These are phyloP conservation scores for Desmodesmus armatus DNA, from an alignment of 139 green algal species.

Conservation along the genomic window DNA sequence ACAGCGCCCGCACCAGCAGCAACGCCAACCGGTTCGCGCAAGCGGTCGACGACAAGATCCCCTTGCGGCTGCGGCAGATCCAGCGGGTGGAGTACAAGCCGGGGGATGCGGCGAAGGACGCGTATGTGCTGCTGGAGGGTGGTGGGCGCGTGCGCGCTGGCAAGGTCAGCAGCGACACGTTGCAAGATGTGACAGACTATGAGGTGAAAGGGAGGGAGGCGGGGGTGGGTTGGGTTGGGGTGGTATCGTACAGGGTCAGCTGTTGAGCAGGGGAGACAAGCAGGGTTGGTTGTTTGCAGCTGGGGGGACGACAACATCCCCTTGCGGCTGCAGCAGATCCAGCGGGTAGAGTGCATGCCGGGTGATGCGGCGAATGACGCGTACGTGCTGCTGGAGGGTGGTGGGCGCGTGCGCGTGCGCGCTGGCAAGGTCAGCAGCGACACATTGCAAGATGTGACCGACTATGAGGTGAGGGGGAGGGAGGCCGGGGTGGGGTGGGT, in stretches of 20 bases:
- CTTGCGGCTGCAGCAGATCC: slow-evolving; percentile 6
- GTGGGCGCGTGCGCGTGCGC: not conserved
- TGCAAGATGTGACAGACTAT: not conserved
- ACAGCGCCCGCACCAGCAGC: slow-evolving; percentile 1
- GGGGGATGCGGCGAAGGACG: not conserved
- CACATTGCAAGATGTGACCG: not conserved
- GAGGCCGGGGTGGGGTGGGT: too few relatives aligned
- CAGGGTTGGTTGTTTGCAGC: not conserved
- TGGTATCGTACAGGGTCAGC: too few relatives aligned
- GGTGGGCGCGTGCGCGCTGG: slow-evolving; percentile 2
- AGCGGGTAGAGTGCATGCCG: not conserved
- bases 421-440: not conserved
- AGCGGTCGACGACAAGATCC: too few relatives aligned
- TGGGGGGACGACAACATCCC: too few relatives aligned
- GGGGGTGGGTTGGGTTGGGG: too few relatives aligned
- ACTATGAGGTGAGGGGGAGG: not conserved
- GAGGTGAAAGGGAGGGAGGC: not conserved
- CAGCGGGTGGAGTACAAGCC: not conserved
- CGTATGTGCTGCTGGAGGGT: slow-evolving; percentile 31
- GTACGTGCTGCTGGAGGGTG: slow-evolving; percentile 33
- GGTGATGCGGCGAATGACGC: not conserved
- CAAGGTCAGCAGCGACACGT: not conserved
- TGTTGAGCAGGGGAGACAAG: too few relatives aligned
- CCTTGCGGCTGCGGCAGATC: slow-evolving; percentile 10
- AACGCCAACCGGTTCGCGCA: too few relatives aligned